Percentiles rank a stretch among this genome's conserved stretches.
These are phyloP conservation scores for Neospora caninum DNA, from an alignment of 169 alveolate genomes.

Conservation along the genomic window DNA sequence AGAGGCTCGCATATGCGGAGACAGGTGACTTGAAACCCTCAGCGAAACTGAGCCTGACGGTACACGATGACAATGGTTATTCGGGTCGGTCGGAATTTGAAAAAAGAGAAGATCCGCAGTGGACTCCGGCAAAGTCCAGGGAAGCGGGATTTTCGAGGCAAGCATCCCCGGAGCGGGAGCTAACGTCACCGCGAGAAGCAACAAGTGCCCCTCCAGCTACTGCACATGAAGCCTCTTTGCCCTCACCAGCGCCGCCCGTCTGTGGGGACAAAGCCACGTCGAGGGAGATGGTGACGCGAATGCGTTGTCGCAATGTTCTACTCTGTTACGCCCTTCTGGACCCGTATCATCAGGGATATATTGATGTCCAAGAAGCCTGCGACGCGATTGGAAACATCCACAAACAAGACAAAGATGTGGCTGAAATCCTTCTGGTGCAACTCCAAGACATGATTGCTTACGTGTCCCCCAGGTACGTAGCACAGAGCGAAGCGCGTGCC, in stretches of 20 bases:
- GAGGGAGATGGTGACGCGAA: neutral
- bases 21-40: too few species aligned
- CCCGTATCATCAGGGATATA: slow-evolving; percentile 50
- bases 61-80: too few species aligned
- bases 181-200: neutral
- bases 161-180: neutral
- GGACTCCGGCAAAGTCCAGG: neutral
- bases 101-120: neutral
- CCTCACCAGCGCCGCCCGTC: neutral
- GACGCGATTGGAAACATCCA: slow-evolving; percentile 17
- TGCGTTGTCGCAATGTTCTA: slow-evolving; percentile 32
- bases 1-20: neutral
- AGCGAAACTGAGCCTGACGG: too few species aligned
- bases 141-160: neutral
- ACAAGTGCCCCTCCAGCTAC: neutral
- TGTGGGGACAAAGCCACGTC: neutral
- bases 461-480: slow-evolving; percentile 9
- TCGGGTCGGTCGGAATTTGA: neutral
- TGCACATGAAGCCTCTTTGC: neutral
- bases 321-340: slow-evolving; percentile 43
- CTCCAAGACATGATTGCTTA: slow-evolving; percentile 33
- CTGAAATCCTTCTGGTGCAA: slow-evolving; percentile 41
- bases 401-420: slow-evolving; percentile 38
- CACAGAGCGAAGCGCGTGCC: neutral
- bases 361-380: slow-evolving; percentile 54